Conservation (phyloP, 129 eudicot genomes). For the Solidago caesia region DNA sequence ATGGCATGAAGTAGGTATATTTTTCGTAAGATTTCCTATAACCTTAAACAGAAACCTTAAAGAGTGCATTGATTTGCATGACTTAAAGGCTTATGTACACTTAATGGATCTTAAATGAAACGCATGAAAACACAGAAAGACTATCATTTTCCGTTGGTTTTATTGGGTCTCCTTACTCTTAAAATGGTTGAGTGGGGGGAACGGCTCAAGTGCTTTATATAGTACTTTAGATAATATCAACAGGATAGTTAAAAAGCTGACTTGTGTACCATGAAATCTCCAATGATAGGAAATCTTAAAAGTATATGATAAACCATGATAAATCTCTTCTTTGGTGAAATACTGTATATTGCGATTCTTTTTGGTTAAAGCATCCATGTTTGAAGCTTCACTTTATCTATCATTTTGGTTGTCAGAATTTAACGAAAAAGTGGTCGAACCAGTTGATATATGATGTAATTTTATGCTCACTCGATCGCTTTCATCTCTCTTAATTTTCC, state of each 20-base stretch:
- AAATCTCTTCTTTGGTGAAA: not conserved
- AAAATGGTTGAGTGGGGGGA: not conserved
- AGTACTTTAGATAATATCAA: too few species aligned
- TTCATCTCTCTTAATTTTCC: not conserved
- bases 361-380: not conserved
- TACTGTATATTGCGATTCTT: not conserved
- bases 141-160: not conserved
- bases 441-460: not conserved
- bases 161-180: not conserved
- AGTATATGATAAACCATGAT: not conserved
- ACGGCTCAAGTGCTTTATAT: too few species aligned
- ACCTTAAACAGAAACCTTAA: not conserved
- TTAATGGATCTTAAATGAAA: not conserved
- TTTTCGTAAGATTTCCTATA: not conserved
- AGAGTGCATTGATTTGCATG: not conserved
- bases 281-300: too few species aligned
- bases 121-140: not conserved
- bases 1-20: not conserved
- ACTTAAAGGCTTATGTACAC: not conserved
- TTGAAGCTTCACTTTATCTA: not conserved
- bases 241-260: too few species aligned
- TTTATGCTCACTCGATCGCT: not conserved
- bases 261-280: too few species aligned
- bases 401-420: not conserved
- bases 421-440: not conserved